Conservation (phyloP, 163 green algal genomes). For the Scenedesmus sp. region DNA sequence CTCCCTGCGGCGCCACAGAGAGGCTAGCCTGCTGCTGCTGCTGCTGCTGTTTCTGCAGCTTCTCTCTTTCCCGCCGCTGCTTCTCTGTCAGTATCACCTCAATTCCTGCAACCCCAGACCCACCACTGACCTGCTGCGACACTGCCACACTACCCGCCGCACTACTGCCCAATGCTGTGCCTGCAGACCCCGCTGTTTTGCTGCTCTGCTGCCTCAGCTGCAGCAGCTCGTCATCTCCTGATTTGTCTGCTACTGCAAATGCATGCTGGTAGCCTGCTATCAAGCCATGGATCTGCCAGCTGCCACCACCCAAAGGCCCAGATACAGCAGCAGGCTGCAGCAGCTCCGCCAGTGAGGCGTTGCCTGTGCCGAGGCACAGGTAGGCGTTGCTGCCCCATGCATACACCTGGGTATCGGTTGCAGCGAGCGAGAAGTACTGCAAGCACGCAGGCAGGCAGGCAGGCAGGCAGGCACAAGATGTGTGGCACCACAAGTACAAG, state of each 20-base stretch:
- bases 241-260: slow-evolving; percentile 59
- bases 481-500: background rate
- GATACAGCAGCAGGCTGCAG: slow-evolving; percentile 36
- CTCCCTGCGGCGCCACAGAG: background rate
- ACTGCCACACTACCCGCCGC: background rate
- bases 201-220: slow-evolving; percentile 6
- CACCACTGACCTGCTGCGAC: background rate
- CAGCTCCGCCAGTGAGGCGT: slow-evolving; percentile 29
- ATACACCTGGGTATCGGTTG: slow-evolving; percentile 54
- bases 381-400: slow-evolving; percentile 68
- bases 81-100: slow-evolving; percentile 16
- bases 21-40: background rate
- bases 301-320: slow-evolving; percentile 48
- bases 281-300: slow-evolving; percentile 57
- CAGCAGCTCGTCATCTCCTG: slow-evolving; percentile 6
- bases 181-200: background rate
- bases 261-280: slow-evolving; percentile 69
- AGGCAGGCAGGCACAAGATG: background rate
- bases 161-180: background rate
- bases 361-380: slow-evolving; percentile 48
- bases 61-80: slow-evolving; percentile 4
- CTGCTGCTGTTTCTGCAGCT: slow-evolving; percentile 50
- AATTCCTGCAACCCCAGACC: background rate
- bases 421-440: slow-evolving; percentile 75
- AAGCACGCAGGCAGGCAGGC: background rate